Evolutionary conservation across 768 basidiomycete species (phyloP), one percentile per base, ranked within the genome.

Genomic region (Xerocomus spinulosus): DNA sequence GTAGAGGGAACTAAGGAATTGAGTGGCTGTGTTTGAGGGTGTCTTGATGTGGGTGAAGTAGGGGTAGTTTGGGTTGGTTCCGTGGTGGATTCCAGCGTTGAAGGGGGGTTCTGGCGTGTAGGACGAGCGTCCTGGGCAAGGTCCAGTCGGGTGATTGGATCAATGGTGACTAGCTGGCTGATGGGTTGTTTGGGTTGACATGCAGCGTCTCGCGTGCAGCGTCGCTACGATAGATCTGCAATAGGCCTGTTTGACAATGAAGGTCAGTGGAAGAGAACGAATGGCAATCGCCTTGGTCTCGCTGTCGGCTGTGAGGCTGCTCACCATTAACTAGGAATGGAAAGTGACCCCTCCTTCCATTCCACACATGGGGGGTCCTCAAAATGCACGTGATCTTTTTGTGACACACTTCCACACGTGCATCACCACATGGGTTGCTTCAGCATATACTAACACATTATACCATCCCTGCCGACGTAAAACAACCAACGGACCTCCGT

Each of bases 1-100:
- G 80, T 82, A 55, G 81, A 71, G 54, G 85, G 85, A 57, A 87
- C 72, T 61, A 83, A 71, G 67, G 77, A 77, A 43, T 61, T 53
- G 41, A 44, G 46, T 49, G 48, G 53, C 48, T 60, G 61, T 47
- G 59, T 42, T 55, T 58, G 65, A 17, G 58, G 46, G 28, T 56
- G 55, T 50, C 57, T 62, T 46, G 63, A 51, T 59, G 64, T 50
- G 53, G 63, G 48, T 51, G 62, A 59, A 54, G 66, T 53, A 50
- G 60, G 44, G 42, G 59, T 42, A 43, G 56, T 54, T 42, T 62
- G 56, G 60, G 51, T 50, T 54, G 66, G 52, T 57, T 50, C 52
- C 50, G 70, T 62, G 49, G 66, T 51, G 62, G 70, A 60, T 70
- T 73, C 77, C 74, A 77, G 74, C 64, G 75, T 73, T 71, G 74